phyloP scores from a whole-genome alignment of 805 yeast species.

The Kazachstania martiniae region DNA sequence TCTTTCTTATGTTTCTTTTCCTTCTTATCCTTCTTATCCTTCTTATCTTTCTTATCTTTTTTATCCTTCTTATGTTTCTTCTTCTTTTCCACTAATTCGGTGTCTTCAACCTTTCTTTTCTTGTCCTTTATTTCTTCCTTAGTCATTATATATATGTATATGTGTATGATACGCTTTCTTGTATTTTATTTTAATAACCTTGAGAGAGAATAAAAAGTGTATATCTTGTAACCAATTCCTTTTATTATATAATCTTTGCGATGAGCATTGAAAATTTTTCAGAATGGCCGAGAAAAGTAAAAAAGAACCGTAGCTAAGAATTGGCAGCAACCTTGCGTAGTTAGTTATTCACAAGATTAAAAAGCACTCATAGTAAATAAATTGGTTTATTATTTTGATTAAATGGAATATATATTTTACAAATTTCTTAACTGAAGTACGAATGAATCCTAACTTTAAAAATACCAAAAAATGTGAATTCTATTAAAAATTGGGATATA shows the following conservation, averaged over 20 bases:
- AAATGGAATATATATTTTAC: not conserved
- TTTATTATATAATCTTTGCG: not conserved
- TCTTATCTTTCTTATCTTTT: constrained; percentile 32
- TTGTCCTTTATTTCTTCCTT: constrained; percentile 30
- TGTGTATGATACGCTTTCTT: no score
- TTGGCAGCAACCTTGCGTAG: no score
- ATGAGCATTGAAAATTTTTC: not conserved
- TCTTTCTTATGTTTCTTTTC: constrained; percentile 26
- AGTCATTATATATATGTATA: no score
- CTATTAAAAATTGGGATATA: not conserved
- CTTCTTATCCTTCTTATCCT: constrained; percentile 27
- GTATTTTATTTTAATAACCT: no score
- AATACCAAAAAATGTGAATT: not conserved
- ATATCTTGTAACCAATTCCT: no score
- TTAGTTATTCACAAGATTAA: no score
- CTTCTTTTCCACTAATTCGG: constrained; percentile 14
- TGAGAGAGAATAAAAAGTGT: no score
- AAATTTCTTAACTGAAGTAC: not conserved
- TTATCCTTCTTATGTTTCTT: constrained; percentile 30
- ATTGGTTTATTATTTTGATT: not conserved
- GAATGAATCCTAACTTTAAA: not conserved
- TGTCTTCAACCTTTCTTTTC: constrained; percentile 28
- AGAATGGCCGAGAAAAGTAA: not conserved
- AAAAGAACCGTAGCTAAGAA: no score
- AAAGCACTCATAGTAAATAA: not conserved